Evolutionary conservation across 2,329 filamentous ascomycete species (phyloP), one percentile per base, ranked within the genome.

Genomic region (Xylaria sp.): DNA sequence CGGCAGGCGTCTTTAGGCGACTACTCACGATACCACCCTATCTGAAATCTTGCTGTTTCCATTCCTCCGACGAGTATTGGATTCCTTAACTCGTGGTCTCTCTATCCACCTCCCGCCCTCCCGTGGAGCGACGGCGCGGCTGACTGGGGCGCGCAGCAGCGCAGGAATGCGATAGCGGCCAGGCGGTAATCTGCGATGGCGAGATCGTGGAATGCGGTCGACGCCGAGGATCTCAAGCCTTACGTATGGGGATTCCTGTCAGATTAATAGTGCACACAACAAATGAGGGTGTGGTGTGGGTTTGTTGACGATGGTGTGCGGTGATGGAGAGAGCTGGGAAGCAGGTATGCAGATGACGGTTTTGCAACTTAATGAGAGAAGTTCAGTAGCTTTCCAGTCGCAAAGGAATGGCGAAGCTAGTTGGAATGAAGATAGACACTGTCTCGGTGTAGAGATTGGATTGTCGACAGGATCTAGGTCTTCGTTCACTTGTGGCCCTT

Each of bases 21-120:
- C 5, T 25, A 78, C 77, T 78, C 72, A 79, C 77, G 77, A 68
- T 78, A 78, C 76, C 76, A 78, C 39, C 76, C 76, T 44, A 79
- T 64, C 72, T 75, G 75, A 69, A 78, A 78, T 60, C 75, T 70
- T 74, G 74, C 75, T 69, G 76, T 70, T 48, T 70, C 76, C 66
- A 66, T 74, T 65, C 70, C 68, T 70, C 39, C 46, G 60, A 63
- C 48, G 64, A 68, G 57, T 70, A 48, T 50, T 68, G 66, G 65
- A 63, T 68, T 74, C 71, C 71, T 66, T 59, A 69, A 68, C 67
- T 73, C 25, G 52, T 65, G 67, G 39, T 69, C 32, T 73, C 61
- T 75, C 63, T 76, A 67, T 39, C 75, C 76, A 75, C 75, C 73
- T 73, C 75, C 75, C 76, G 76, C 73, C 76, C 76, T 77, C 75